Conservation (phyloP, 129 eudicot genomes). For the Ambrosia artemisiifolia region DNA sequence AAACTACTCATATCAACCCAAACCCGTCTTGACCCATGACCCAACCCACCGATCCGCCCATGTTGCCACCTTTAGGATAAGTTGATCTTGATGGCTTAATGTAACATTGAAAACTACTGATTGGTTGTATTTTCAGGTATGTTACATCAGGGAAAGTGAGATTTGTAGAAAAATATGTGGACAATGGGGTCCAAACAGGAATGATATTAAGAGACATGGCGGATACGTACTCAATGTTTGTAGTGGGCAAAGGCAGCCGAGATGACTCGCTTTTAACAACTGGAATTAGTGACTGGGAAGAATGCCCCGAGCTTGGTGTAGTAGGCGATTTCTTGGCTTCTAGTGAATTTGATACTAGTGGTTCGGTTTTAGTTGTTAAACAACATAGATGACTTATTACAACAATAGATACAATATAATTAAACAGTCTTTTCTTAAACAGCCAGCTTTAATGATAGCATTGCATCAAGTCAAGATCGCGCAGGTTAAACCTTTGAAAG, state of each 20-base stretch:
- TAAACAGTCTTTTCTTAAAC: not conserved
- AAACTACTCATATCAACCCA: not conserved
- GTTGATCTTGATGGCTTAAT: not conserved
- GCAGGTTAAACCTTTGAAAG: not conserved
- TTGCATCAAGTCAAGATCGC: not conserved
- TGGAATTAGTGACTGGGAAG: slow-evolving; percentile 96
- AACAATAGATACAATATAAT: not conserved
- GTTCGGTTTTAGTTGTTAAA: slow-evolving; percentile 52
- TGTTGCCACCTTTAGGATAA: not conserved
- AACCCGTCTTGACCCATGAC: not conserved
- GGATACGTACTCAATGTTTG: slow-evolving; percentile 66
- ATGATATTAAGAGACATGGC: slow-evolving; percentile 63
- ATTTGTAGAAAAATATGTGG: slow-evolving; percentile 67
- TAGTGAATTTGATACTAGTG: slow-evolving; percentile 61
- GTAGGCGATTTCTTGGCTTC: slow-evolving; percentile 89
- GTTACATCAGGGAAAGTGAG: slow-evolving; percentile 78
- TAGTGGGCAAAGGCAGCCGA: slow-evolving; percentile 76
- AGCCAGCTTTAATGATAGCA: not conserved
- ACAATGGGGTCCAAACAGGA: slow-evolving; percentile 64
- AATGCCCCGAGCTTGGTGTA: slow-evolving; percentile 85
- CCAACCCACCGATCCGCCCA: not conserved
- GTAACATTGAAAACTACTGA: not conserved
- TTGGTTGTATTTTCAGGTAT: slow-evolving; percentile 41
- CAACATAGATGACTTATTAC: slow-evolving; percentile 37
- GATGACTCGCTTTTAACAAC: slow-evolving; percentile 55